Conservation (phyloP, 352 stramenopile species). For the Thraustochytrium striatum region DNA sequence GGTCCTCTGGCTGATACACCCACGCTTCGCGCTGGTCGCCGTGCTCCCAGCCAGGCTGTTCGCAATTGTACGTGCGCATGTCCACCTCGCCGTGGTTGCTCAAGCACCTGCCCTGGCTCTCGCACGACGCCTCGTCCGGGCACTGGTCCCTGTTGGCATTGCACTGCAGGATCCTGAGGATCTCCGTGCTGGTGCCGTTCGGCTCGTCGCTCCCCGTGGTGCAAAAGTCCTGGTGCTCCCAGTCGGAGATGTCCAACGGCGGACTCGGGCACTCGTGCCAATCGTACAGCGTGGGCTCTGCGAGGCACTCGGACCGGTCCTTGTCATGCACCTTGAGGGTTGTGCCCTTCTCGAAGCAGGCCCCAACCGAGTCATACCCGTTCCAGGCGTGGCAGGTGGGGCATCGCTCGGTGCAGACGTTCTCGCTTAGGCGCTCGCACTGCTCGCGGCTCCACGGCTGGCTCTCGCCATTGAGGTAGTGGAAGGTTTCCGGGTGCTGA, state of each 20-base stretch:
- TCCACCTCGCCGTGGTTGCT: neutral
- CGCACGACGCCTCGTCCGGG: neutral
- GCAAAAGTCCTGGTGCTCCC: no score
- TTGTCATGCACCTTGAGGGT: neutral
- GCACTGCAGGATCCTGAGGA: no score
- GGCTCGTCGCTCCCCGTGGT: no score
- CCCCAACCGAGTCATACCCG: neutral
- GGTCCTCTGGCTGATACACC: no score
- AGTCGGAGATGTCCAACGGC: no score
- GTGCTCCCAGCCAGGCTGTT: neutral
- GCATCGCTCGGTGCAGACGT: constrained; percentile 1
- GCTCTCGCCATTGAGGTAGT: neutral
- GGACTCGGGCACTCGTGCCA: no score
- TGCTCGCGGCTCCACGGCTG: constrained; percentile 15
- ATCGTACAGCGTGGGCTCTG: no score
- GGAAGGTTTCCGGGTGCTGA: neutral
- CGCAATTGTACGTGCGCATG: neutral
- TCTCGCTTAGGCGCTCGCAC: neutral
- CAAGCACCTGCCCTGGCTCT: neutral
- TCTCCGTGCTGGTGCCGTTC: no score
- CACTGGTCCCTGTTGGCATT: neutral
- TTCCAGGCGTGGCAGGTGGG: neutral
- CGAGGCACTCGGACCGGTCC: no score
- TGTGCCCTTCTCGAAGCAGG: constrained; percentile 18
- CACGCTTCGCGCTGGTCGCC: no score